Evolutionary conservation across 2,329 filamentous ascomycete genomes (phyloP), one percentile per base, ranked within the genome.

Genomic region (Monilinia vaccinii-corymbosi): DNA sequence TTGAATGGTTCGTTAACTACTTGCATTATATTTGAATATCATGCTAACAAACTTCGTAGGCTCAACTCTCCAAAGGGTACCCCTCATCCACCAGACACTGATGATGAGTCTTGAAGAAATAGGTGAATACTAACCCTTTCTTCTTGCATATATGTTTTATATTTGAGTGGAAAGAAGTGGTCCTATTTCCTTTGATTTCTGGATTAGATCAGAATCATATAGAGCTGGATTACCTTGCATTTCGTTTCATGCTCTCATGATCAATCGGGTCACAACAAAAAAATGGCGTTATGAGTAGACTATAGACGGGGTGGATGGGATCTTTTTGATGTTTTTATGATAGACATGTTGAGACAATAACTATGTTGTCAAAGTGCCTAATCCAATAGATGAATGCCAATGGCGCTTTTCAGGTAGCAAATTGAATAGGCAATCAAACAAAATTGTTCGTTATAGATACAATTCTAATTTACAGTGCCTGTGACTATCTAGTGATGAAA

Each of bases 1-100:
- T 89, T 68, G 82, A 87, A 73, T 89, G 88, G 88, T 70, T 57
- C 16, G 69, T 65, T 56, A 8, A 40, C 13, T 32, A 21, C 68
- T 25, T 93, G 14, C 6, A 45, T 91, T 76, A 89, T 16, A 23
- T 23, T 16, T 21, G 83, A 21, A 56, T 31, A 38, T 51, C 32
- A 58, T 62, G 62, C 50, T 63, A 46, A 61, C 48, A 32, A 16
- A n/a, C 16, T n/a, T 14, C 47, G 66, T 34, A 61, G 69, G 70
- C 68, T 71, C 55, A 71, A 69, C 61, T 70, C 69, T 50, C 68
- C 70, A 25, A 71, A 71, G 60, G 70, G 69, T n/a, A 72, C 70
- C 36, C 70, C 70, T 38, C 67, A 69, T 40, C 69, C 67, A 25
- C 60, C 65, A 58, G 68, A 72, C 60, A 70, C 69, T 8, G 70